Base-by-base conservation (phyloP, 371 early-diverging fungal species). In the Actinomucor elegans region DNA sequence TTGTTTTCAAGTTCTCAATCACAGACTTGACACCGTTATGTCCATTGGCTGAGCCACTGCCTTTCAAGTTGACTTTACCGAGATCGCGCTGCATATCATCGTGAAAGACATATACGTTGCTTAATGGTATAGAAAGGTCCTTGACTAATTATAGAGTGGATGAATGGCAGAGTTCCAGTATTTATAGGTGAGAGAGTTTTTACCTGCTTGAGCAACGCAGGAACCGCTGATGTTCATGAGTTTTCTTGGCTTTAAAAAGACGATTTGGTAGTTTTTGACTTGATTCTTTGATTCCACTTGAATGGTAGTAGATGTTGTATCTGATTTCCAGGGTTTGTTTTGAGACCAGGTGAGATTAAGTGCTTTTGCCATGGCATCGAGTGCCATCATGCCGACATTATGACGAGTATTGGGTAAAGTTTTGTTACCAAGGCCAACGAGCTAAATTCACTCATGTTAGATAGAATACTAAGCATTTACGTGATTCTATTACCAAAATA, bases 11-110 rank as follows among this genome's bases (percentile, higher is more conserved):
- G 32, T 67, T 47, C 9, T 81, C 75, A 21, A 78, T 80, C 7
- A 86, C 75, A 0, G 91, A 90, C 51, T 83, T 83, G 57, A 89
- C 67, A 0, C 92, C 91, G 48, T 92, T 92, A 57, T 92, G 92
- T 15, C 91, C 92, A 50, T 79, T 81, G 1, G 66, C 72, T 10
- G 73, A 77, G 5, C 92, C 92, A 4, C 67, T 62, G 6, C 24
- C 20, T 58, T 92, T 92, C 45, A 79, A 49, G 1, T 86, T 77
- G 0, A 87, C 48, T 52, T 79, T 82, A 7, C 88, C 89, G 5
- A 89, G 49, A 18, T 80, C 79, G 8, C 86, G 77, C 49, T 90
- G 83, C 66, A 92, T 62, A 55, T 92, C 92, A 57, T 92, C 92
- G 57, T 92, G 92, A n/a, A 89, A 67, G 0, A 90, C 69, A 27